Base-by-base conservation (phyloP, 306 rosid genomes). In the Delonix regia region DNA sequence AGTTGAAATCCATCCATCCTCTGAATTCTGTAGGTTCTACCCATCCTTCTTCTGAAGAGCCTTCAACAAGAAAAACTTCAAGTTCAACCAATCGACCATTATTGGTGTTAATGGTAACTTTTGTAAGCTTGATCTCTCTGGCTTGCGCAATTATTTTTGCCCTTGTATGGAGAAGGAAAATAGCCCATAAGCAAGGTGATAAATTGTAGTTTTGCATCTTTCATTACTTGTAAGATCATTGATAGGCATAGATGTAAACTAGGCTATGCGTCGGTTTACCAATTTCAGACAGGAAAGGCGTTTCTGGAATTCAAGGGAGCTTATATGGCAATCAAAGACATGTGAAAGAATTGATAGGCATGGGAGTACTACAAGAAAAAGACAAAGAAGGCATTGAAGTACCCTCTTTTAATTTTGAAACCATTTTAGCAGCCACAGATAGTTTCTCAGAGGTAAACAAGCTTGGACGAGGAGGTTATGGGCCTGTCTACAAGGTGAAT, bases 391-490 rank as follows among this genome's bases (percentile, higher is more conserved):
- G 74, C 28, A 34, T 87, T 12, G 87, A 79, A 6, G 86, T 90
- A 5, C 86, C 92, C 4, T 75, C 38, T 52, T 87, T 68, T 25
- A 15, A 68, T 73, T 67, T 87, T n/a, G 75, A 38, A 19, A 68
- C 83, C 21, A 65, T 90, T 24, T 8, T 82, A 4, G 76, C 7
- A 0, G 96, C 91, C 3, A 88, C 90, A 16, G 74, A 87, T 63
- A 55, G 80, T 38, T 88, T 90, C 66, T 86, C 92, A n/a, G 80
- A 90, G 21, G 60, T 78, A 61, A 86, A 86, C 67, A 83, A 80
- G 72, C 84, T 85, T 11, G 93, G 91, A 61, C 74, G 13, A 52
- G 96, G 93, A 24, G 96, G 96, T 21, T 88, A 80, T 62, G 96
- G 96, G 16, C 84, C 89, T 16, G 90, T 91, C 2, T 88, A 83